Conservation (phyloP, 2,329 filamentous ascomycete genomes). For the Paramyrothecium roridum region DNA sequence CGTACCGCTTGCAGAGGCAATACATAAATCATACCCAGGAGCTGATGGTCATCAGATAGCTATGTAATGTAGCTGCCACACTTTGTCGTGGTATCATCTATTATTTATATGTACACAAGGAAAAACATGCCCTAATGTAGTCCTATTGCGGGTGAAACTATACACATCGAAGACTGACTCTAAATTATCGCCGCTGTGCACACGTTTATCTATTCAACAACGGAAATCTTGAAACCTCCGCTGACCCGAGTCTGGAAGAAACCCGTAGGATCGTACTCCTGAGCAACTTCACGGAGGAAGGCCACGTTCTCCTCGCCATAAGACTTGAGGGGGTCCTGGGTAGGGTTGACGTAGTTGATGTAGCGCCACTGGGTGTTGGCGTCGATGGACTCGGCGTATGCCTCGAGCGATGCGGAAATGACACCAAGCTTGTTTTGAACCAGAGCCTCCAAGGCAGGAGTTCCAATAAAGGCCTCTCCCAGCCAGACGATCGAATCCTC, state of each 20-base stretch:
- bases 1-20: too few species aligned
- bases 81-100: too few species aligned
- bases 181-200: too few species aligned
- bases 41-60: too few species aligned
- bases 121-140: too few species aligned
- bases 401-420: neutral
- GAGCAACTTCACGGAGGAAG: neutral
- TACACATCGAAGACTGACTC: too few species aligned
- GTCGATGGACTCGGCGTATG: neutral
- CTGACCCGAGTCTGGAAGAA: neutral
- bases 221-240: neutral
- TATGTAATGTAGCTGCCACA: too few species aligned
- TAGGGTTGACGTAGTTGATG: neutral
- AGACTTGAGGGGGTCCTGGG: neutral
- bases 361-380: neutral
- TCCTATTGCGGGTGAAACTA: too few species aligned
- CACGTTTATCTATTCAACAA: too few species aligned
- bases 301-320: neutral
- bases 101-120: too few species aligned
- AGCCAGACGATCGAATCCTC: neutral
- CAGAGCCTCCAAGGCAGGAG: neutral
- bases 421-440: neutral
- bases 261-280: neutral
- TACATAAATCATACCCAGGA: too few species aligned
- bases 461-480: neutral